These are phyloP conservation scores for Lepiota brunneoincarnata DNA, from an alignment of 768 basidiomycete genomes.

Conservation along the genomic window DNA sequence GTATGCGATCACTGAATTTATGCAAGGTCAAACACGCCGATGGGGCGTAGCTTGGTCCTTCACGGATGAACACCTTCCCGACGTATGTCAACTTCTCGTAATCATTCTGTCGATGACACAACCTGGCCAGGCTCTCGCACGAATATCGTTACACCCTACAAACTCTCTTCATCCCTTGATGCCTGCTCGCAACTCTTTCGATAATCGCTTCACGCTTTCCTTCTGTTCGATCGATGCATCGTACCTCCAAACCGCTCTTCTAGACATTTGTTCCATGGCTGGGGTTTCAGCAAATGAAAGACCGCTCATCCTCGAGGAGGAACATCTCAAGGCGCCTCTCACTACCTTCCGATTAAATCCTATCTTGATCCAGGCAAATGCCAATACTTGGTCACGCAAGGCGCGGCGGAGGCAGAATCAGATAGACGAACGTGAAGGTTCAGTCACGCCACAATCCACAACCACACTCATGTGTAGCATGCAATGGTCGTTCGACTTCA, in stretches of 20 bases:
- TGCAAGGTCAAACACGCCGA: constrained; percentile 86
- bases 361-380: constrained; percentile 19
- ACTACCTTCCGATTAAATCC: constrained; percentile 7
- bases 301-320: constrained; percentile 6
- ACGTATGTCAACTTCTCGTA: constrained; percentile 49
- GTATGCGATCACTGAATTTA: constrained; percentile 81
- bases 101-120: neutral
- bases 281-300: constrained; percentile 2
- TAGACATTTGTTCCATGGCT: neutral
- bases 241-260: neutral
- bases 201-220: constrained; percentile 30
- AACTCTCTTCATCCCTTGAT: constrained; percentile 48
- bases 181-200: constrained; percentile 57
- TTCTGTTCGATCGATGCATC: constrained; percentile 7
- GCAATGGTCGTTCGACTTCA: constrained; percentile 11
- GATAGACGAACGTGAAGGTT: constrained; percentile 26
- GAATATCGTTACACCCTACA: constrained; percentile 30
- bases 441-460: constrained; percentile 51
- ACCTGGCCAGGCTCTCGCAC: constrained; percentile 19
- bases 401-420: constrained; percentile 50
- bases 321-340: neutral
- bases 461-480: constrained; percentile 32
- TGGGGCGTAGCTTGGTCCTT: constrained; percentile 94
- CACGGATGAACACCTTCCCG: constrained; percentile 59
- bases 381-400: constrained; percentile 58